Conservation (phyloP, 164 flowering plant genomes). For the Macadamia integrifolia region DNA sequence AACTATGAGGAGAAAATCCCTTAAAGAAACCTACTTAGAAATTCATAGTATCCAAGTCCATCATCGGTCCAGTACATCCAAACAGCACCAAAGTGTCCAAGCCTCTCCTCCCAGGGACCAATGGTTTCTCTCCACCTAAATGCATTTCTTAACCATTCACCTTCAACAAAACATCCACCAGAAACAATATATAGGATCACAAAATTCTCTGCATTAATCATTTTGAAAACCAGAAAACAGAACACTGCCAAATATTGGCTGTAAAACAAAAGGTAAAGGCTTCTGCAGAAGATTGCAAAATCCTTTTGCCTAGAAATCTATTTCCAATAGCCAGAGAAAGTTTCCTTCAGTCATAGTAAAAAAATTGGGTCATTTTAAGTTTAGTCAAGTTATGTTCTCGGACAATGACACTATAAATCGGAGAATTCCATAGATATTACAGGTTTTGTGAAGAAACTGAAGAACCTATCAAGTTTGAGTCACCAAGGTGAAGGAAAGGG, state of each 20-base stretch:
- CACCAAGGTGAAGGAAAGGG: too few species aligned
- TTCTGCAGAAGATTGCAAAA: background rate
- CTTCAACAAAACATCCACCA: constrained; percentile 98
- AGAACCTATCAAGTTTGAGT: too few species aligned
- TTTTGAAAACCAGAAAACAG: background rate
- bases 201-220: background rate
- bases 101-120: constrained; percentile 95
- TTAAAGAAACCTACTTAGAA: constrained; percentile 54
- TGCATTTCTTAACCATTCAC: constrained; percentile 86
- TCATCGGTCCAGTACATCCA: constrained; percentile 99
- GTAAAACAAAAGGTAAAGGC: too few species aligned
- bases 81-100: constrained; percentile 92
- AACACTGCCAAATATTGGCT: background rate
- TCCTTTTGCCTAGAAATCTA: background rate
- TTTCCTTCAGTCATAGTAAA: too few species aligned
- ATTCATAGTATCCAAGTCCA: constrained; percentile 88
- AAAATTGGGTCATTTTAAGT: too few species aligned
- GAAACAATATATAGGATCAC: constrained; percentile 1
- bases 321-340: background rate
- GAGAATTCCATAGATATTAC: too few species aligned
- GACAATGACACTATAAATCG: too few species aligned
- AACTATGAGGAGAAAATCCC: background rate
- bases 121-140: constrained; percentile 85
- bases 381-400: too few species aligned
- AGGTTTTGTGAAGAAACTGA: too few species aligned